phyloP scores from a whole-genome alignment of 768 basidiomycete species.

The Leccinum fibrillosum region DNA sequence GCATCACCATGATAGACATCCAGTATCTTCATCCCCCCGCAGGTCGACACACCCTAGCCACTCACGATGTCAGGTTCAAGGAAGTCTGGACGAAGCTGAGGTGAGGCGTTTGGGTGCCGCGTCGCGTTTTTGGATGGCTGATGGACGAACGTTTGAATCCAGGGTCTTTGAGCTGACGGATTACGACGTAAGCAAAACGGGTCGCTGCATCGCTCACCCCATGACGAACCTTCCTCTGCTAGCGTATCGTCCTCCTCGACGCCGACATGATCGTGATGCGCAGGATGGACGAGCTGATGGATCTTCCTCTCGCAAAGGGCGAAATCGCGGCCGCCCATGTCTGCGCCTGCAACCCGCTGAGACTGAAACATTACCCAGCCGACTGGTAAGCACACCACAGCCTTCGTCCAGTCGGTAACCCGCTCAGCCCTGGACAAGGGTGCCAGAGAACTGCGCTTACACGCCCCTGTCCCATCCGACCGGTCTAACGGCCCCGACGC shows the following conservation, averaged over 20 bases:
- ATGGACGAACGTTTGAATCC: neutral
- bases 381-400: slow-evolving; percentile 61
- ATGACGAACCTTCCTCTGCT: slow-evolving; percentile 4
- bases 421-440: slow-evolving; percentile 46
- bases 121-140: neutral
- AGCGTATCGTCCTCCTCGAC: slow-evolving; percentile 82
- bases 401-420: neutral
- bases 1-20: slow-evolving; percentile 58
- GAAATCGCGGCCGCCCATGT: slow-evolving; percentile 88
- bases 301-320: slow-evolving; percentile 50
- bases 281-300: slow-evolving; percentile 80
- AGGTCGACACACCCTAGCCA: slow-evolving; percentile 33
- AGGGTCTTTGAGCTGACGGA: slow-evolving; percentile 62
- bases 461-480: slow-evolving; percentile 48
- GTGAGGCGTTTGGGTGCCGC: slow-evolving; percentile 24
- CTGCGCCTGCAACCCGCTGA: slow-evolving; percentile 92
- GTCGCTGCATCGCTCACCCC: neutral
- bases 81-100: slow-evolving; percentile 68
- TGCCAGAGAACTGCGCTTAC: slow-evolving; percentile 86
- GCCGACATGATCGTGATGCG: slow-evolving; percentile 81
- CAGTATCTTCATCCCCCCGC: slow-evolving; percentile 52
- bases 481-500: slow-evolving; percentile 44
- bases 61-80: slow-evolving; percentile 46
- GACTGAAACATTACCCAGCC: slow-evolving; percentile 77
- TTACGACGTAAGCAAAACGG: slow-evolving; percentile 51